A percentile compares a stretch with the other conserved stretches of the same genome.
phyloP scores from a whole-genome alignment of 148 eudicot species.

The Linanthus parryae region DNA sequence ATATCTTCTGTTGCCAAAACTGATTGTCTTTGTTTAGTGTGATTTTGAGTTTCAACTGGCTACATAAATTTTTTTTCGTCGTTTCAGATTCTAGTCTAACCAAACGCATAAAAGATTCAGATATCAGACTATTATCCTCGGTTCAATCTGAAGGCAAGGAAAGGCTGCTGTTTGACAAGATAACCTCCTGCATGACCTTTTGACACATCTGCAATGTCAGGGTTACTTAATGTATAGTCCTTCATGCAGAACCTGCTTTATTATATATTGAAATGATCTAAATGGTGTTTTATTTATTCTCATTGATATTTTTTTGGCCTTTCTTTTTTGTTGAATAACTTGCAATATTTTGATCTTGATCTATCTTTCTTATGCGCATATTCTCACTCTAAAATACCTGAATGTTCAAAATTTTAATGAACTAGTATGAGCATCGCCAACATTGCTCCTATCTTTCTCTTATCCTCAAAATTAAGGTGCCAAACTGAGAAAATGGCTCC shows the following conservation, averaged over 20 bases:
- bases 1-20: too few relatives aligned
- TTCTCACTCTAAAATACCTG: too few relatives aligned
- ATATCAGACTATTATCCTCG: slow-evolving; percentile 9
- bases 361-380: neutral
- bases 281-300: neutral
- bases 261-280: neutral
- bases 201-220: slow-evolving; percentile 50
- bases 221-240: slow-evolving; percentile 48
- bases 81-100: slow-evolving; percentile 8
- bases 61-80: too few relatives aligned
- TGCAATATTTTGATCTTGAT: slow-evolving; percentile 1
- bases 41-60: too few relatives aligned
- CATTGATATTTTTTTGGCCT: neutral
- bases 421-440: too few relatives aligned
- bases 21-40: too few relatives aligned
- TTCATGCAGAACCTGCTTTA: slow-evolving; percentile 7
- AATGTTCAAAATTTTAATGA: too few relatives aligned
- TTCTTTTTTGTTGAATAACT: slow-evolving; percentile 1
- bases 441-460: too few relatives aligned
- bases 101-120: slow-evolving; percentile 12
- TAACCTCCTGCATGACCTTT: slow-evolving; percentile 40
- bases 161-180: slow-evolving; percentile 20
- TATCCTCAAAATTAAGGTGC: too few relatives aligned
- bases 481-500: too few relatives aligned
- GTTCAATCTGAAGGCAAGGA: slow-evolving; percentile 19